Conservation (phyloP, 2,329 filamentous ascomycete genomes). For the Pseudogymnoascus sp. region DNA sequence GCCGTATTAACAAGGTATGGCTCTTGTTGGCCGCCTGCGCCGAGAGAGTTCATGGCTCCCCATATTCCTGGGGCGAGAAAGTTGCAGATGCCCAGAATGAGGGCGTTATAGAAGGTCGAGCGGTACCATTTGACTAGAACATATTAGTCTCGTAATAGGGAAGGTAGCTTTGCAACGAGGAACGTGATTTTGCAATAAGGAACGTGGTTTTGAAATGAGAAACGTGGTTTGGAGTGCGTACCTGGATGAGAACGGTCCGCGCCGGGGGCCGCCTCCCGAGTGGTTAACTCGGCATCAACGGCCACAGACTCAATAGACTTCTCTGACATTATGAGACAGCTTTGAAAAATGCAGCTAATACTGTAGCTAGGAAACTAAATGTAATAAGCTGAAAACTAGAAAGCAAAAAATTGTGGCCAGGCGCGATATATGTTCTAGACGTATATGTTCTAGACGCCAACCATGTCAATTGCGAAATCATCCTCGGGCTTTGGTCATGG, state of each 20-base stretch:
- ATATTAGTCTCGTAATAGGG: background rate
- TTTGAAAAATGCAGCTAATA: background rate
- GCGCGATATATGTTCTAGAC: background rate
- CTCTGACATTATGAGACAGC: background rate
- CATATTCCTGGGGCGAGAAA: conserved; percentile 64
- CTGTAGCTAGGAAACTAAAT: background rate
- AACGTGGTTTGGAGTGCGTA: conserved; percentile 32
- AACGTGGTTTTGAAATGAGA: background rate
- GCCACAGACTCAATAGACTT: background rate
- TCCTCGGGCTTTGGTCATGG: background rate
- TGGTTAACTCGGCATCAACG: background rate
- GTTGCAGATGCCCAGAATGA: conserved; percentile 62
- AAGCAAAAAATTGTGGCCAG: background rate
- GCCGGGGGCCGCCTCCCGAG: background rate
- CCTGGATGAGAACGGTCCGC: background rate
- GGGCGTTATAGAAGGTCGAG: conserved; percentile 64
- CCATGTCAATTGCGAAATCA: background rate
- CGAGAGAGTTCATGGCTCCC: conserved; percentile 65
- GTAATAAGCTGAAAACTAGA: background rate
- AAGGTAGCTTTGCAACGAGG: no score
- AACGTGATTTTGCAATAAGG: no score
- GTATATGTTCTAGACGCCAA: background rate
- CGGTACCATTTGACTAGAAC: conserved; percentile 52
- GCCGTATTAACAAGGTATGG: conserved; percentile 59
- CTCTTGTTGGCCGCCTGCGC: conserved; percentile 56